Evolutionary conservation across 176 grass and related monocot species (phyloP).

Genomic region (Areca catechu): DNA sequence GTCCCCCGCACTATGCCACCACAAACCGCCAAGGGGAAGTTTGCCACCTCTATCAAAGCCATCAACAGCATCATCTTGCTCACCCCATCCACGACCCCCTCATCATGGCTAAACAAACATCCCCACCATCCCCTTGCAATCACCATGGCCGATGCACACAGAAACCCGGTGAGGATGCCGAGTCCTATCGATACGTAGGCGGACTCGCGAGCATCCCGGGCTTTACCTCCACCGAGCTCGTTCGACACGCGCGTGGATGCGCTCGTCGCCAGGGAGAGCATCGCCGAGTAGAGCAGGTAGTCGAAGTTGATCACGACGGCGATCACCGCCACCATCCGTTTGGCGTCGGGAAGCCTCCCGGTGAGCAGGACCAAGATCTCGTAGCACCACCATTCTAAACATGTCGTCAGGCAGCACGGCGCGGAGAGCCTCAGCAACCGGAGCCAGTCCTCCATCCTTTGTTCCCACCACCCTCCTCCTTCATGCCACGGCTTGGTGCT

Average conservation of each 20-base stretch:
- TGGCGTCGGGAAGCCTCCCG: conserved; percentile 65
- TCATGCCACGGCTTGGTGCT: not conserved
- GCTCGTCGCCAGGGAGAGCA: conserved; percentile 68
- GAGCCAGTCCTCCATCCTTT: conserved; percentile 24
- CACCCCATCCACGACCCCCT: conserved; percentile 35
- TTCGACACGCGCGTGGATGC: conserved; percentile 81
- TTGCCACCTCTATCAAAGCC: conserved; percentile 73
- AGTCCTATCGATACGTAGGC: conserved; percentile 39
- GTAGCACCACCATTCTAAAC: conserved; percentile 98
- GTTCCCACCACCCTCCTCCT: conserved; percentile 15
- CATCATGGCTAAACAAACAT: conserved; percentile 34
- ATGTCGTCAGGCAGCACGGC: conserved; percentile 75
- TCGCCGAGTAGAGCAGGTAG: conserved; percentile 75
- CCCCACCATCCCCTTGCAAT: conserved; percentile 40
- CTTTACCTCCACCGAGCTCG: conserved; percentile 62
- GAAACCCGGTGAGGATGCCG: conserved; percentile 21
- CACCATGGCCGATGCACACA: conserved; percentile 36
- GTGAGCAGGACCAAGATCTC: conserved; percentile 85
- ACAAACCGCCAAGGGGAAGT: conserved; percentile 75
- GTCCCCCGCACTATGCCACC: conserved; percentile 66
- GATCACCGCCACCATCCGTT: conserved; percentile 45
- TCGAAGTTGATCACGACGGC: conserved; percentile 86
- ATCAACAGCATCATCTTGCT: conserved; percentile 61
- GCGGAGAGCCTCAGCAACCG: conserved; percentile 37
- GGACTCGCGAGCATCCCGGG: conserved; percentile 19